These are phyloP conservation scores for Boletellus emodensis DNA, from an alignment of 768 basidiomycete genomes.

Conservation along the genomic window DNA sequence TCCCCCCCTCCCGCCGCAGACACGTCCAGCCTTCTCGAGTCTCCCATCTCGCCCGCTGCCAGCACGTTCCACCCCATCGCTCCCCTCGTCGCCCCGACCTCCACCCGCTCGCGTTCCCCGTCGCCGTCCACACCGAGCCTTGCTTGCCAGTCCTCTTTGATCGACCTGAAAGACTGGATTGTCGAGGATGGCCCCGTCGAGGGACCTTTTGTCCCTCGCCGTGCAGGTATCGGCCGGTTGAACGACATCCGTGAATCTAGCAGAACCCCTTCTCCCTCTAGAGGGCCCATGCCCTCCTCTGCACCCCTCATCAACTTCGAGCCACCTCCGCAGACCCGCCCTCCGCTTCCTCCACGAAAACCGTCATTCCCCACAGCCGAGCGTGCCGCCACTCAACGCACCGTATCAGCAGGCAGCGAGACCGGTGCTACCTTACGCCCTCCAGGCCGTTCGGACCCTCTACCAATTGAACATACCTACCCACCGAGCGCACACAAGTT, in stretches of 20 bases:
- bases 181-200: constrained; percentile 53
- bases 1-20: constrained; percentile 5
- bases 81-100: constrained; percentile 30
- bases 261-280: constrained; percentile 23
- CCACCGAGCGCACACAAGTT: constrained; percentile 40
- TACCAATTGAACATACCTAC: constrained; percentile 58
- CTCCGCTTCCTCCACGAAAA: constrained; percentile 66
- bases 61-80: constrained; percentile 40
- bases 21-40: constrained; percentile 39
- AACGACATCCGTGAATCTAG: constrained; percentile 20
- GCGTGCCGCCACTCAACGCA: constrained; percentile 32
- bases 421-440: constrained; percentile 19
- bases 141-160: constrained; percentile 52
- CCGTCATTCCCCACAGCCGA: constrained; percentile 50
- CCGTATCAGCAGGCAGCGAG: constrained; percentile 15
- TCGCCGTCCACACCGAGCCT: constrained; percentile 44
- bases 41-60: constrained; percentile 48
- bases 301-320: constrained; percentile 56
- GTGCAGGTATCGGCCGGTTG: constrained; percentile 7
- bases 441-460: constrained; percentile 42
- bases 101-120: constrained; percentile 35
- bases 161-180: constrained; percentile 74
- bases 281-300: constrained; percentile 10
- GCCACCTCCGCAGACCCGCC: constrained; percentile 45
- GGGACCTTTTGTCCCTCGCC: constrained; percentile 11